Evolutionary conservation across 1,139 yeast species (phyloP).

Genomic region (Lodderomyces margitis): DNA sequence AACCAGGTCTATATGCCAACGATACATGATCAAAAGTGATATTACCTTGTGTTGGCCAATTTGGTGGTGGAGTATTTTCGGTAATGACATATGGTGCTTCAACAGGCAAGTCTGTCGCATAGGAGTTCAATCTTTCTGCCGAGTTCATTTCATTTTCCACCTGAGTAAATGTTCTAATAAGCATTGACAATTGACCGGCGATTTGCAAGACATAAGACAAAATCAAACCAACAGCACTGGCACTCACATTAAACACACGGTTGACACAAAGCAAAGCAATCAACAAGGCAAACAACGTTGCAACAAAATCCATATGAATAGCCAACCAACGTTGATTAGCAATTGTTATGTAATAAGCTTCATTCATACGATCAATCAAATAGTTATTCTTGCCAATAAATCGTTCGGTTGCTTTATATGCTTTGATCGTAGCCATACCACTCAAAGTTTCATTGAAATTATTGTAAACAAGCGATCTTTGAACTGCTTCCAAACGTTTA

Average conservation of each 20-base stretch:
- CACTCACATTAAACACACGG: constrained; percentile 58
- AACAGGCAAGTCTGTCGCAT: constrained; percentile 51
- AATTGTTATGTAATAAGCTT: constrained; percentile 65
- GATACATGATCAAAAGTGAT: constrained; percentile 58
- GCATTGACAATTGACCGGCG: constrained; percentile 49
- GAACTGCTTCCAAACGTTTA: constrained; percentile 75
- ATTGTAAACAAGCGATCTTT: constrained; percentile 73
- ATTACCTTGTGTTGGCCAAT: constrained; percentile 47
- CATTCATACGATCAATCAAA: constrained; percentile 65
- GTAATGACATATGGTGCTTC: constrained; percentile 47
- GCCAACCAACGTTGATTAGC: constrained; percentile 82
- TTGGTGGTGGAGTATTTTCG: constrained; percentile 53
- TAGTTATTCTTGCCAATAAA: constrained; percentile 51
- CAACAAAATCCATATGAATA: constrained; percentile 60
- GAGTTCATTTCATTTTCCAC: constrained; percentile 84
- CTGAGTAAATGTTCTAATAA: constrained; percentile 60
- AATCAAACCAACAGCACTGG: constrained; percentile 72
- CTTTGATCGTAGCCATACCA: constrained; percentile 72
- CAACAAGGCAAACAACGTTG: constrained; percentile 47
- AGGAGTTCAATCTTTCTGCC: constrained; percentile 73
- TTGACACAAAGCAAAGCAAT: constrained; percentile 63
- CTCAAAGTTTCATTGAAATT: constrained; percentile 74
- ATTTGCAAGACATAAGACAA: constrained; percentile 58
- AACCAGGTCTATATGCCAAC: constrained; percentile 70
- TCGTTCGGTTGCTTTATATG: constrained; percentile 50